Percentiles rank a stretch among this genome's conserved stretches.
Evolutionary conservation across 305 asterid genomes (phyloP).

Genomic region (Rubia occidens): DNA sequence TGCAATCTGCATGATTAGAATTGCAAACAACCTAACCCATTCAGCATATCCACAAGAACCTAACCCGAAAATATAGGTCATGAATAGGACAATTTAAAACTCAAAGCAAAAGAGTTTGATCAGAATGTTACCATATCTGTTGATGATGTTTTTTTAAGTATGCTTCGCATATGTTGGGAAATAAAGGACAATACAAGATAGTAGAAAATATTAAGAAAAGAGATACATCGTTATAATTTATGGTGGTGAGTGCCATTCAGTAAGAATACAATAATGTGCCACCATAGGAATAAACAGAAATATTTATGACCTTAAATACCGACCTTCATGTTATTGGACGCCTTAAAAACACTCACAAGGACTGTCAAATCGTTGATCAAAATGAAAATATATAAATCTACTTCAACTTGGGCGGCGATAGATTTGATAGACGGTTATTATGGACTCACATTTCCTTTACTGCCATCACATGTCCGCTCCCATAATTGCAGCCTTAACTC

Average conservation of each 20-base stretch:
- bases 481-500: conserved; percentile 53
- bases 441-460: conserved; percentile 59
- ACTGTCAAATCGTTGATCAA: background rate
- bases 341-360: conserved; percentile 48
- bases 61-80: background rate
- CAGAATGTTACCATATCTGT: conserved; percentile 60
- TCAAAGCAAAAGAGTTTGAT: conserved; percentile 4
- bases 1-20: conserved; percentile 64
- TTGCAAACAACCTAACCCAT: conserved; percentile 35
- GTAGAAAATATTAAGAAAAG: conserved; percentile 6
- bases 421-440: background rate
- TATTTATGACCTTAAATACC: conserved; percentile 1
- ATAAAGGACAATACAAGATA: conserved; percentile 5
- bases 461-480: conserved; percentile 55
- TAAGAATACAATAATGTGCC: background rate
- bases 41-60: conserved; percentile 53
- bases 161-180: conserved; percentile 79
- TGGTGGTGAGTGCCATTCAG: background rate
- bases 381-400: background rate
- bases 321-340: conserved; percentile 90
- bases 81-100: background rate
- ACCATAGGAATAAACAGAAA: background rate
- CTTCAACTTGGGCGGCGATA: background rate
- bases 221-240: background rate
- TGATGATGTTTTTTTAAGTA: conserved; percentile 86